Percentiles rank a stretch among this genome's conserved stretches.
phyloP scores from a whole-genome alignment of 2,329 filamentous ascomycete genomes.

The Trichoderma hamatum region DNA sequence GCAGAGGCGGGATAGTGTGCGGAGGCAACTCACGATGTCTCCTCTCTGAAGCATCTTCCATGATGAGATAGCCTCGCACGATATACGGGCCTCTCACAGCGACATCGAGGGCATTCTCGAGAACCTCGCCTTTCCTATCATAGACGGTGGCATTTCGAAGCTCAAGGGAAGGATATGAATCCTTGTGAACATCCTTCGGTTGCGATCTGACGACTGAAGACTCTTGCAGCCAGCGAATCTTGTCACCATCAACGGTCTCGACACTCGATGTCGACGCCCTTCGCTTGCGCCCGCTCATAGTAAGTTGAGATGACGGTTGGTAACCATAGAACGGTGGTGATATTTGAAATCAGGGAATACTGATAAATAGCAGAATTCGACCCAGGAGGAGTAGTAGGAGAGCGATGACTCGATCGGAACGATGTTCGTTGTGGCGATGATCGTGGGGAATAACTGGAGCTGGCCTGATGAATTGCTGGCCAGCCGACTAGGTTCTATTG shows the following conservation, averaged over 20 bases:
- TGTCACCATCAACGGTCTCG: conserved; percentile 45
- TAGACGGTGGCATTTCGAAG: conserved; percentile 65
- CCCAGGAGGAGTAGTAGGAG: background rate
- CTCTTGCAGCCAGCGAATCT: conserved; percentile 42
- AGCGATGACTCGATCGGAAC: background rate
- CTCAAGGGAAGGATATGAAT: conserved; percentile 65
- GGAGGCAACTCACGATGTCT: conserved; percentile 41
- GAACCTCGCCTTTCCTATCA: conserved; percentile 53
- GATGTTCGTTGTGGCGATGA: background rate
- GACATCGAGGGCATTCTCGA: conserved; percentile 64
- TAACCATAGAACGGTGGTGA: background rate
- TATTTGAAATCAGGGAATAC: background rate
- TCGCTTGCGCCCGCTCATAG: conserved; percentile 39
- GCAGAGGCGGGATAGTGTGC: background rate
- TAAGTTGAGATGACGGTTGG: background rate
- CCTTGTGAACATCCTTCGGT: conserved; percentile 38
- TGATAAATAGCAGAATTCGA: background rate
- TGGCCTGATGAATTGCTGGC: background rate
- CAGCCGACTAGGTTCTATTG: background rate
- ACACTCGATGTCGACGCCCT: conserved; percentile 51
- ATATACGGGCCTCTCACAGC: conserved; percentile 62
- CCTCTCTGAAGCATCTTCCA: conserved; percentile 48
- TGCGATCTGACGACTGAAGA: conserved; percentile 39
- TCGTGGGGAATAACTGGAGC: background rate
- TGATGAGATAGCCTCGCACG: conserved; percentile 61